Base-by-base conservation (phyloP, 805 yeast genomes). In the Kuraishia capsulata region DNA sequence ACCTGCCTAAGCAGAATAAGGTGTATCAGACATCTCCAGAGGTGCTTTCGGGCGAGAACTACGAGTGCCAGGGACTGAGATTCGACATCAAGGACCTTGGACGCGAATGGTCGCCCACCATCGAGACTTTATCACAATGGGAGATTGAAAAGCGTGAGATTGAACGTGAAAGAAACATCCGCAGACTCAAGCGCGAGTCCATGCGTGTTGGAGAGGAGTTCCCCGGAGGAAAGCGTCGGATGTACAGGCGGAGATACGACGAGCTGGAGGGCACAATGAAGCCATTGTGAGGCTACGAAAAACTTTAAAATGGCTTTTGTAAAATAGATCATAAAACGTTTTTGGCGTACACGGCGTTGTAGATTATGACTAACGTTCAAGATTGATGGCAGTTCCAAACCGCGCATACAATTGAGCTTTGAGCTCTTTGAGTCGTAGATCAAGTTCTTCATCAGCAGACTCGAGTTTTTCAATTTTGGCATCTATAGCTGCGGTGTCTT, bases 91-190 rank as follows among this genome's bases (percentile, higher is more conserved):
- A 82, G 52, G 77, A 76, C 37, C 70, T 85, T 20, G 95, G 95
- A 24, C 83, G 78, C 28, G 73, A 67, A 31, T 92, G 96, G 94
- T 79, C 81, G 39, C 98, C 98, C 20, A 71, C 77, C 32, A 81
- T 90, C 5, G 97, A 90, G 58, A 75, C 77, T 11, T 69, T 92
- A 42, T 78, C 92, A 2, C 89, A 85, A 39, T 87, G 89, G 75
- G 98, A 92, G 59, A 86, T 92, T 41, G 97, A 90, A 54, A 81
- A 82, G 61, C 73, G 97, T 47, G 97, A 92, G 56, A 87, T 88
- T 48, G 98, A 92, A 61, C 78, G 94, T 52, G 96, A 89, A 50
- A 73, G 97, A 58, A 88, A 84, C 54, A 70, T 87, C 44, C 76
- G 98, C 59, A 77, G 98, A 54, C 69, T 89, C 54, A 90, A 94